Base-by-base conservation (phyloP, 306 rosid species). In the Pyrus betulifolia region DNA sequence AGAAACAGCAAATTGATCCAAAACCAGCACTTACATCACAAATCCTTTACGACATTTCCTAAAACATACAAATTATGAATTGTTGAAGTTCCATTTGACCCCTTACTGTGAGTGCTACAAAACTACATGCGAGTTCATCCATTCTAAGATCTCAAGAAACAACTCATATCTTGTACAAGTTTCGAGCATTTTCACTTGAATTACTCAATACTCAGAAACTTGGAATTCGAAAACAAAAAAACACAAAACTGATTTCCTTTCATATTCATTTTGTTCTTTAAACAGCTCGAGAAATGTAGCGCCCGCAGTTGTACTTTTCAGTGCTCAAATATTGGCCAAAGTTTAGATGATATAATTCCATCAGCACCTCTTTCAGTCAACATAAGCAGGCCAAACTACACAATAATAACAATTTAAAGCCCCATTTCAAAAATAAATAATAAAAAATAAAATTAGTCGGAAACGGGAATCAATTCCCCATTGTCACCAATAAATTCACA, bases 281-380 rank as follows among this genome's bases (percentile, higher is more conserved):
- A 33, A 46, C 49, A 23, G 21, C n/a, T 74, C 27, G 7, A 23
- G 49, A 44, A 8, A 46, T 22, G 35, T 59, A 15, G 31, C 17
- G 12, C 25, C 9, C 8, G 8, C 33, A 18, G 60, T 4, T 15
- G 59, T 42, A 74, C 27, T 68, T 68, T 22, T 30, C 65, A 67
- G 5, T 63, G 38, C 76, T 52, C 19, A 71, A 54, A 11, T 8
- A 54, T 30, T 22, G 58, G n/a, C 44, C 69, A 74, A 69, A n/a
- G 46, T 13, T 67, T 30, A 14, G 23, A 22, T 55, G 49, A 61
- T 59, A 19, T 12, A 33, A 38, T 70, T 69, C 17, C 51, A 78
- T 61, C 42, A 57, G 60, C 27, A 57, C 30, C 69, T 79, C 63
- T 61, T 49, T 62, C 79, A 74, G 46, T 69, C 59, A 69, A 58